Evolutionary conservation across 1,284 basidiomycete genomes (phyloP).

Genomic region (Serendipita sp.): DNA sequence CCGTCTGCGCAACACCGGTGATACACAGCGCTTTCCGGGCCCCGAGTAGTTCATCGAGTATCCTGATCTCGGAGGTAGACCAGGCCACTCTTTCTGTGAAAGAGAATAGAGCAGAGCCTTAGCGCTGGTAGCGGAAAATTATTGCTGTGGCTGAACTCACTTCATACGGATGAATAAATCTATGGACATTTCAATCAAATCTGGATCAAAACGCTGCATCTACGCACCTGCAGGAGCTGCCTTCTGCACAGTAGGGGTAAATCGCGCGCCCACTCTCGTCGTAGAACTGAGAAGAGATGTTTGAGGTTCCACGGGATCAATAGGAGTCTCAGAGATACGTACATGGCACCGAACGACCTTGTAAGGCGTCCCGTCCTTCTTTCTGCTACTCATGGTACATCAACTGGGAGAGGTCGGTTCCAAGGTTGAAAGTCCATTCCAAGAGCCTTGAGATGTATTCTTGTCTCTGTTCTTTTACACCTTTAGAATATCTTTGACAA

Average conservation of each 20-base stretch:
- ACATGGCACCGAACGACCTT: not conserved
- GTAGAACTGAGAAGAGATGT: not conserved
- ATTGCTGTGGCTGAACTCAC: not conserved
- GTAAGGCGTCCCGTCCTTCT: not conserved
- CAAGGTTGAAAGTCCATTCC: not conserved
- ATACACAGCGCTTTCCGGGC: too few species aligned
- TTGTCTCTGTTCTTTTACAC: too few species aligned
- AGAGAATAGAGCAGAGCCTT: not conserved
- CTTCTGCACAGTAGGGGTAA: not conserved
- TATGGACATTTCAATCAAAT: not conserved
- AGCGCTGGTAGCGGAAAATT: not conserved
- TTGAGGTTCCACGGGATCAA: not conserved
- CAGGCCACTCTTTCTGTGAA: not conserved
- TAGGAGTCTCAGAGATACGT: not conserved
- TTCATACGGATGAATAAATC: constrained; percentile 2
- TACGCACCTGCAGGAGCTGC: not conserved
- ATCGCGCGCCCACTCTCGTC: not conserved
- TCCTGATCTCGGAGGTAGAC: not conserved
- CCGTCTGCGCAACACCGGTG: not conserved
- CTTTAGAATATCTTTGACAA: too few species aligned
- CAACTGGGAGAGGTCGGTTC: not conserved
- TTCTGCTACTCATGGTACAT: not conserved
- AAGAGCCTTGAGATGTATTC: not conserved
- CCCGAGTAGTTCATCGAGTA: not conserved
- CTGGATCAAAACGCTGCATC: not conserved